phyloP scores from a whole-genome alignment of 2,329 filamentous ascomycete genomes.

The Colletotrichum brevisporum region DNA sequence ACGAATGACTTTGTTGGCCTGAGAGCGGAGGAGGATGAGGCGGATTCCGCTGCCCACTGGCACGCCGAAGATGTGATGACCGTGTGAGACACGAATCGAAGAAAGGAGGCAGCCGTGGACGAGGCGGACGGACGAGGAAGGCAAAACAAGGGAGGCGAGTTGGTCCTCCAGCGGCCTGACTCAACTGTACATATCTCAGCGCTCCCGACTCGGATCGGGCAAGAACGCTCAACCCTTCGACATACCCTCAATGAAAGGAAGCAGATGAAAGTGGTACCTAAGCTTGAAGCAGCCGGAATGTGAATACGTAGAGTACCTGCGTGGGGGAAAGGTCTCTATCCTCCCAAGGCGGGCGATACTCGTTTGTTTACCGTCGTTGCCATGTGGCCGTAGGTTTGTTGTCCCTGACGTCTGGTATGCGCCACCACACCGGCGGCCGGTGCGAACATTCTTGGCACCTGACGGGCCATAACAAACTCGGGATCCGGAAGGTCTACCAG shows the following conservation, averaged over 20 bases:
- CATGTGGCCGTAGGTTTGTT: neutral
- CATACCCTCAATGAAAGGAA: slow-evolving; percentile 34
- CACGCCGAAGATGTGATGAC: slow-evolving; percentile 10
- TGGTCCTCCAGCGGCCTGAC: slow-evolving; percentile 27
- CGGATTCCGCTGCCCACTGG: slow-evolving; percentile 6
- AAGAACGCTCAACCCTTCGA: slow-evolving; percentile 29
- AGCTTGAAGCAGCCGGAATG: slow-evolving; percentile 16
- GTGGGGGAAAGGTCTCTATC: neutral
- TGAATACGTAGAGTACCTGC: slow-evolving; percentile 21
- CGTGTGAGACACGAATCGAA: slow-evolving; percentile 5
- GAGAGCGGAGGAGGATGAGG: slow-evolving; percentile 20
- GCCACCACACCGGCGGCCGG: slow-evolving; percentile 23
- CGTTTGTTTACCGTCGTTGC: neutral
- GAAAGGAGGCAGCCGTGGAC: neutral
- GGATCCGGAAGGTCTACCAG: neutral
- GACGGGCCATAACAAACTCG: slow-evolving; percentile 35
- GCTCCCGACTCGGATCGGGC: slow-evolving; percentile 15
- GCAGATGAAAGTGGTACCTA: slow-evolving; percentile 34
- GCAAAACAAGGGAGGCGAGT: slow-evolving; percentile 23
- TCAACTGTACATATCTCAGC: slow-evolving; percentile 39
- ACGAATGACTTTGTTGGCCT: slow-evolving; percentile 17
- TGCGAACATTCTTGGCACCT: slow-evolving; percentile 22
- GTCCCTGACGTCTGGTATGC: slow-evolving; percentile 29
- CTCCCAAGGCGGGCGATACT: neutral
- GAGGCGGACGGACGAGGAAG: slow-evolving; percentile 3